Conservation (phyloP, 2,329 filamentous ascomycete genomes). For the Ramichloridium luteum region DNA sequence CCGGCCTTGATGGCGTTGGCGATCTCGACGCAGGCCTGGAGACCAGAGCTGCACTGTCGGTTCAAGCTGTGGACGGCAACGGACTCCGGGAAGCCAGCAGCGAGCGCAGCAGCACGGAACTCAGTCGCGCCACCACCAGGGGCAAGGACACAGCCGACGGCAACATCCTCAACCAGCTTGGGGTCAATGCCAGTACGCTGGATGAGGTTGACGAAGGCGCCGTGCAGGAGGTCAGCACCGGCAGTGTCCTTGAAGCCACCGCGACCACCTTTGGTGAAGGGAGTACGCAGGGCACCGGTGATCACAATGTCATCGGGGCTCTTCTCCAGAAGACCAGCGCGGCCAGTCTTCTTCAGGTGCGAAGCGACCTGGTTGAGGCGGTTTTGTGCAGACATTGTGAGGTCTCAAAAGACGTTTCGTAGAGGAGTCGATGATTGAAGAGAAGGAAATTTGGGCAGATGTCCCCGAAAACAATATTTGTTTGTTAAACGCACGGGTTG, state of each 20-base stretch:
- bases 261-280: constrained; percentile 85
- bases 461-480: constrained; percentile 1
- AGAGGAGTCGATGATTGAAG: background rate
- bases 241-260: constrained; percentile 92
- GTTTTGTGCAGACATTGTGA: constrained; percentile 12
- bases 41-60: constrained; percentile 84
- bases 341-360: constrained; percentile 40
- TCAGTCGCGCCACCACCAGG: constrained; percentile 93
- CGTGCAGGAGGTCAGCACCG: constrained; percentile 74
- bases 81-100: constrained; percentile 77
- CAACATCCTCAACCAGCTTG: constrained; percentile 76
- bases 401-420: constrained; percentile 3
- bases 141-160: constrained; percentile 79
- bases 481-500: too few relatives aligned
- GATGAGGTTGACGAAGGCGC: constrained; percentile 70
- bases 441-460: constrained; percentile 2
- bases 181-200: constrained; percentile 83
- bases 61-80: constrained; percentile 82
- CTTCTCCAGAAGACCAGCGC: constrained; percentile 37
- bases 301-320: constrained; percentile 66
- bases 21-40: constrained; percentile 87
- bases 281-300: constrained; percentile 79
- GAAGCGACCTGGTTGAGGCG: constrained; percentile 47
- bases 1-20: constrained; percentile 82
- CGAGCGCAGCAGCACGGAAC: constrained; percentile 83